These are phyloP conservation scores for Primulina tabacum DNA, from an alignment of 257 asterid genomes.

Conservation along the genomic window DNA sequence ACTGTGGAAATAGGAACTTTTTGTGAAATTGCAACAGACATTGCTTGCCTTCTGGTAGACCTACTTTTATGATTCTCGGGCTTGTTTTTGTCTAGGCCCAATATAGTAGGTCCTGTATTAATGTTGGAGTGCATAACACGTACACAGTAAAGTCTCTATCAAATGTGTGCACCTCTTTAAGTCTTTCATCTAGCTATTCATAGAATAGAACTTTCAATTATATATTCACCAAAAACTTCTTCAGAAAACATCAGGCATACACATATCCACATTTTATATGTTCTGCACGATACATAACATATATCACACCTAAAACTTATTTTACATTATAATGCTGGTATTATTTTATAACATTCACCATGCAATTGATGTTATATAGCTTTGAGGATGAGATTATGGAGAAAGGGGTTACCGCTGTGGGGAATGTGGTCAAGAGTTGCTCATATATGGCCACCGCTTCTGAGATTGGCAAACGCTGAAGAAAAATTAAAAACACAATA, in stretches of 20 bases:
- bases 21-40: too few species aligned
- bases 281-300: neutral
- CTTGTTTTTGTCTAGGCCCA: too few species aligned
- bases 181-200: neutral
- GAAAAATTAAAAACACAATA: neutral
- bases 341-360: slow-evolving; percentile 5
- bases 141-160: neutral
- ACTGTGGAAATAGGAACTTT: too few species aligned
- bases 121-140: too few species aligned
- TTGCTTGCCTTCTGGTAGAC: too few species aligned
- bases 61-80: too few species aligned
- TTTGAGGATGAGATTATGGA: neutral
- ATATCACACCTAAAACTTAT: slow-evolving; percentile 1
- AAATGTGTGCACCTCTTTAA: neutral
- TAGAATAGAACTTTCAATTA: neutral
- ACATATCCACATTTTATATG: neutral
- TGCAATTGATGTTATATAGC: neutral
- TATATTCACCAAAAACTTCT: neutral
- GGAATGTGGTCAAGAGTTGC: slow-evolving; percentile 73
- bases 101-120: too few species aligned
- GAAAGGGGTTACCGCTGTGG: slow-evolving; percentile 62
- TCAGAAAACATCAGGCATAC: neutral
- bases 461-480: slow-evolving; percentile 67
- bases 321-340: neutral
- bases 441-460: slow-evolving; percentile 82